Base-by-base conservation (phyloP, 768 basidiomycete species). In the Hygrophorus pudorinus region DNA sequence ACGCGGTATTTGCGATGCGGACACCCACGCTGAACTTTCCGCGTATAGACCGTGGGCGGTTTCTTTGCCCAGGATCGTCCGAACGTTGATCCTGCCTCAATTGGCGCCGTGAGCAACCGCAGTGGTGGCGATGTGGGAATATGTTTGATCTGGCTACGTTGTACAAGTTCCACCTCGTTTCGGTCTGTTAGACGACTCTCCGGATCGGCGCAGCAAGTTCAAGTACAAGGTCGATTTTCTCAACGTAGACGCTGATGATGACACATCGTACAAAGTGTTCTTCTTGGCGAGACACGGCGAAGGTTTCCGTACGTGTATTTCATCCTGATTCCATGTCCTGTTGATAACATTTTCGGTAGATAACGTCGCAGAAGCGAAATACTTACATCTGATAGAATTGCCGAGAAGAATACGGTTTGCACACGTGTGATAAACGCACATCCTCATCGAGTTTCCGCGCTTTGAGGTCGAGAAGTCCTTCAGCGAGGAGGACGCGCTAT, bases 271-370 rank as follows among this genome's bases (percentile, higher is more conserved):
- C n/a, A n/a, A n/a, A n/a, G n/a, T n/a, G n/a, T n/a, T n/a, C n/a
- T n/a, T n/a, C n/a, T n/a, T n/a, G n/a, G n/a, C n/a, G 2, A 66
- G 85, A 50, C 85, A 89, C 48, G 85, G 85, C 1, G 65, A 87
- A 59, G 85, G 83, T 43, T 75, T 70, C 52, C 84, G 84, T 85
- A 58, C 51, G 81, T 64, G 4, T 52, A 28, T 36, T 47, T 21
- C 41, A 18, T 11, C 42, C 20, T 34, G 17, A 6, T 44, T 24
- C 28, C 10, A 37, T 45, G 10, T 48, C 44, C 28, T 14, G 30
- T 10, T 47, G 21, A 44, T 11, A 2, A 13, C 14, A 38, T 27
- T 34, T 20, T 13, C 13, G 13, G 35, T 49, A 85, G 82, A 88
- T 61, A 88, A 88, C 50, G 68, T 81, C 0, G 85, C 65, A 0